A percentile compares a stretch with the other conserved stretches of the same genome.
Evolutionary conservation across 2,329 filamentous ascomycete species (phyloP).

Genomic region (Aspergillus fructus): DNA sequence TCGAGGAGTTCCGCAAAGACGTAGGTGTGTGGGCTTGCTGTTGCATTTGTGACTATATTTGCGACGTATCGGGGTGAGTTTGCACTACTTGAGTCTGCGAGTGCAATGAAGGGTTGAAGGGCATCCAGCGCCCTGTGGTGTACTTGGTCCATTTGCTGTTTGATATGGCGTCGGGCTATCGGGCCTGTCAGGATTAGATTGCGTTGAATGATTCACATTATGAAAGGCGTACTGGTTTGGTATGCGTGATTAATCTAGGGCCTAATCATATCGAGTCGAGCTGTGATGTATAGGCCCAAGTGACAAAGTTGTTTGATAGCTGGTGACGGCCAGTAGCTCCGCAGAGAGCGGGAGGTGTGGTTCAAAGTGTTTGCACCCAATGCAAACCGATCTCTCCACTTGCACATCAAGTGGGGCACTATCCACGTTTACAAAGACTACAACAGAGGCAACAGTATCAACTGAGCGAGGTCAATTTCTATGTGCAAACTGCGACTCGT

Average conservation of each 20-base stretch:
- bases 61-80: constrained; percentile 76
- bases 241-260: neutral
- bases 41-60: constrained; percentile 84
- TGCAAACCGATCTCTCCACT: constrained; percentile 19
- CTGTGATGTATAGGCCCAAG: neutral
- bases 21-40: constrained; percentile 84
- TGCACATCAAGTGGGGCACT: neutral
- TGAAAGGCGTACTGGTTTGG: neutral
- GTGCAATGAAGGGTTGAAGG: constrained; percentile 80
- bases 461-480: too few species aligned
- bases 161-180: neutral
- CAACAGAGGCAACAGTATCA: too few species aligned
- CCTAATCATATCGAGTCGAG: neutral
- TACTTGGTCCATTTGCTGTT: constrained; percentile 44
- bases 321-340: constrained; percentile 2
- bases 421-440: neutral
- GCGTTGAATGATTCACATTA: neutral
- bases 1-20: constrained; percentile 93
- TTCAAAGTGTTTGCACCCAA: constrained; percentile 19
- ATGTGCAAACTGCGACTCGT: too few species aligned
- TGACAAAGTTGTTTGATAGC: neutral
- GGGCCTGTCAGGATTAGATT: neutral
- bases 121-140: constrained; percentile 58
- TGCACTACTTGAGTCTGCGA: constrained; percentile 74
- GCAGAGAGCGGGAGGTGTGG: neutral